A percentile compares a stretch with the other conserved stretches of the same genome.
Conservation (phyloP, 2,329 filamentous ascomycete genomes). For the Aspergillus proliferans region DNA sequence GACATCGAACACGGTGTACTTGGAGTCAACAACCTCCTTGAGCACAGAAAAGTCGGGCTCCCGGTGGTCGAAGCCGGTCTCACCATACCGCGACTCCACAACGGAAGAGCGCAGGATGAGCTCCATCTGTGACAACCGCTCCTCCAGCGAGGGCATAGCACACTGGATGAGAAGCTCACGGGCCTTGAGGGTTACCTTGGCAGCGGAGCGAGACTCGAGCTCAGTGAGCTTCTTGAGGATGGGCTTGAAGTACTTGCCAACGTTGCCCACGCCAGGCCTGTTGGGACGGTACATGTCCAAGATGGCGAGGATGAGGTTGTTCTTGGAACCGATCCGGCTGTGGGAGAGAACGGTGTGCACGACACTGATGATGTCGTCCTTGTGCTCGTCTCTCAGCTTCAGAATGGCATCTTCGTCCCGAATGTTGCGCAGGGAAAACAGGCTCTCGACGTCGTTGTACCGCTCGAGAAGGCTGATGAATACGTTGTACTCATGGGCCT, state of each 20-base stretch:
- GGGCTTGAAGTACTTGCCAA: slow-evolving; percentile 79
- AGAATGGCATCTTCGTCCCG: slow-evolving; percentile 93
- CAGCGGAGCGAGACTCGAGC: slow-evolving; percentile 75
- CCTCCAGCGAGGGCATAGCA: slow-evolving; percentile 89
- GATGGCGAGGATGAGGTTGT: slow-evolving; percentile 83
- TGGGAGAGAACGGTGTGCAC: slow-evolving; percentile 89
- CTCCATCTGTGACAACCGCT: slow-evolving; percentile 94
- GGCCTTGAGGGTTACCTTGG: slow-evolving; percentile 95
- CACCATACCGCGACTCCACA: slow-evolving; percentile 92
- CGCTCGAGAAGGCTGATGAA: slow-evolving; percentile 72
- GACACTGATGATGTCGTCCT: slow-evolving; percentile 79
- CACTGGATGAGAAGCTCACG: slow-evolving; percentile 97
- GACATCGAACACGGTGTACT: slow-evolving; percentile 97
- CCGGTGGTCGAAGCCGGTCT: slow-evolving; percentile 93
- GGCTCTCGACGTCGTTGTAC: slow-evolving; percentile 76
- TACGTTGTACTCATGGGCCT: slow-evolving; percentile 79
- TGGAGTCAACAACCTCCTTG: slow-evolving; percentile 97
- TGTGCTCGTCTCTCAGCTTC: slow-evolving; percentile 90
- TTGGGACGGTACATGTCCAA: slow-evolving; percentile 93
- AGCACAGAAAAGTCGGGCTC: slow-evolving; percentile 85
- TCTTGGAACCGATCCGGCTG: slow-evolving; percentile 87
- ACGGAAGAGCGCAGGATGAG: slow-evolving; percentile 95
- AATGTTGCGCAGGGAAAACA: slow-evolving; percentile 77
- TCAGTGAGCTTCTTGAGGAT: slow-evolving; percentile 82
- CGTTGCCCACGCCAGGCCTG: slow-evolving; percentile 80